Base-by-base conservation (phyloP, 169 alveolate genomes). In the Plasmodium adleri region DNA sequence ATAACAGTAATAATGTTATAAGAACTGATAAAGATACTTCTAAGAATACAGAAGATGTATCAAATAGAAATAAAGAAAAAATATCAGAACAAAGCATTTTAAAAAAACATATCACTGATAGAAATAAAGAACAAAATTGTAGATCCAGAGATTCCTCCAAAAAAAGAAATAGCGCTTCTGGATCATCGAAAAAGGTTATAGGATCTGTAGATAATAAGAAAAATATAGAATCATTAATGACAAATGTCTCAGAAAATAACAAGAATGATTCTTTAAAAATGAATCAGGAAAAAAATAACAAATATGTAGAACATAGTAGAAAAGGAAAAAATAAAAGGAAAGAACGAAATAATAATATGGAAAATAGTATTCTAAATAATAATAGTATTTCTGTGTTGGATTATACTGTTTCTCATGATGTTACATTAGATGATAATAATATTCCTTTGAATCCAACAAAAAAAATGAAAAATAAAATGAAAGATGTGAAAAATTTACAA, bases 361-460 rank as follows among this genome's bases (percentile, higher is more conserved):
- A 74, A 26, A 32, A 32, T 32, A 32, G 45, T 32, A 32, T 32
- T 0, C 5, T n/a, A 56, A 56, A 56, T 56, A 56, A 15, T 8
- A 76, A 64, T 12, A 76, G 89, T 45, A 64, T 70, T 26, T 76
- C 89, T 2, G 52, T 64, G 43, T 49, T 63, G 1, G 64, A 76
- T 45, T 76, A 72, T 45, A 76, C 89, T 1, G 32, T 49, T 22
- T 76, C 89, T 32, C 76, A 63, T 56, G 89, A 76, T 3, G 47
- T 76, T 56, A 66, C 74, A 32, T 28, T 76, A 7, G 96, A 93
- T 22, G 91, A 88, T 7, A 93, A 93, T 50, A 76, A 89, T 43
- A 45, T 83, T 47, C 94, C 94, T 17, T 39, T 94, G 59, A 94
- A 94, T 62, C 96, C 96, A 22, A 76, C 95, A 7, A 94, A 94